phyloP scores from a whole-genome alignment of 192 early-diverging fungal species.

The Coemansia erecta region DNA sequence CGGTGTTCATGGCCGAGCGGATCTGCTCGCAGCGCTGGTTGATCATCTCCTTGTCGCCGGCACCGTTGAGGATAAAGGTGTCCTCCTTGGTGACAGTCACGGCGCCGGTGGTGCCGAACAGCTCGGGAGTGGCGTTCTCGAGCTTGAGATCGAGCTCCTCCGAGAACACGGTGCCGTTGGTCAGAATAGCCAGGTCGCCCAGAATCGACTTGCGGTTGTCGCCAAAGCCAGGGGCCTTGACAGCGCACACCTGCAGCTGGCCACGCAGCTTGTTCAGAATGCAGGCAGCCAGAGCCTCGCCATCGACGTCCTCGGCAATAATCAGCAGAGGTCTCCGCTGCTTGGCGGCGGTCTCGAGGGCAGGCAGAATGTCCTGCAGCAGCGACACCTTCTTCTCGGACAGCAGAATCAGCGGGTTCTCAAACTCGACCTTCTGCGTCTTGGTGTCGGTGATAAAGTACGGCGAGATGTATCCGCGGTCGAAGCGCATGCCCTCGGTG shows the following conservation, averaged over 20 bases:
- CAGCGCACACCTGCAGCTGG: conserved; percentile 92
- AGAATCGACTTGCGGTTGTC: conserved; percentile 99
- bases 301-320: conserved; percentile 98
- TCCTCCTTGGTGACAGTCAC: conserved; percentile 98
- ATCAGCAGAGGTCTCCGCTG: conserved; percentile 96
- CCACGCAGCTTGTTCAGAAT: conserved; percentile 99
- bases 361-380: conserved; percentile 94
- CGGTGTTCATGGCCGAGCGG: conserved; percentile 80
- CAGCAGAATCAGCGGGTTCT: conserved; percentile 98
- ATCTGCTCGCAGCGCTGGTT: conserved; percentile 96
- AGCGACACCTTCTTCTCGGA: conserved; percentile 98
- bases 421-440: conserved; percentile 98
- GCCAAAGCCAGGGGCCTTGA: conserved; percentile 99
- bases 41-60: conserved; percentile 85
- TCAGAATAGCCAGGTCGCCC: conserved; percentile 95
- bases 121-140: conserved; percentile 88
- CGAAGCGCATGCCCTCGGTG: conserved; percentile 99
- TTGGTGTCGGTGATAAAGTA: conserved; percentile 99
- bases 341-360: conserved; percentile 90
- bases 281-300: conserved; percentile 98
- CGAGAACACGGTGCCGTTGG: conserved; percentile 94
- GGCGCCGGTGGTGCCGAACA: conserved; percentile 85
- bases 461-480: conserved; percentile 98
- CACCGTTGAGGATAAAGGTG: conserved; percentile 96
- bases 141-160: conserved; percentile 97